Percentiles rank a stretch among this genome's conserved stretches.
Conservation (phyloP, 1,139 yeast species). For the Arxiozyma telluris region DNA sequence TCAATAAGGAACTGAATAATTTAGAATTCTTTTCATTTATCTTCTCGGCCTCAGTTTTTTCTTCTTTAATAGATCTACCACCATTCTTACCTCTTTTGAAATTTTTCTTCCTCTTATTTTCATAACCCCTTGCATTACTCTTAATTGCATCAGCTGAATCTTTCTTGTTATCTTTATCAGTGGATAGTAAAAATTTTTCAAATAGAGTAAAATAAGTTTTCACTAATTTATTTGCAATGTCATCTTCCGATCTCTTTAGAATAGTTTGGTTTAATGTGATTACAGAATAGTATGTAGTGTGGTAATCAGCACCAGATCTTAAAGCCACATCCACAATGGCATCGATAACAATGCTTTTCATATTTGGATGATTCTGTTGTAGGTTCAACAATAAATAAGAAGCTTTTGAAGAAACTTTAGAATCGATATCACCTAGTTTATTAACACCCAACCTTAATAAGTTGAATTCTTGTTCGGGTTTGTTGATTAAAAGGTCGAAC, state of each 20-base stretch:
- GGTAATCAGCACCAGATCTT: conserved; percentile 71
- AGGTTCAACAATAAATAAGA: conserved; percentile 72
- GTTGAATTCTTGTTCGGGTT: conserved; percentile 96
- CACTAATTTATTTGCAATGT: conserved; percentile 70
- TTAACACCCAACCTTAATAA: conserved; percentile 81
- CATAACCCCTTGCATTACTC: conserved; percentile 30
- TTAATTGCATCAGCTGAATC: conserved; percentile 23
- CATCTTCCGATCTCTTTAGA: conserved; percentile 64
- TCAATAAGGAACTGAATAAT: conserved; percentile 79
- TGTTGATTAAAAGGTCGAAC: conserved; percentile 68
- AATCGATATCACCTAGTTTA: conserved; percentile 87
- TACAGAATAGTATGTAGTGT: conserved; percentile 78
- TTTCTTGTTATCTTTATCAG: conserved; percentile 39
- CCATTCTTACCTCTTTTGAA: conserved; percentile 63
- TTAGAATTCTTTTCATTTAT: conserved; percentile 79
- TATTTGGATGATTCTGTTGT: conserved; percentile 91
- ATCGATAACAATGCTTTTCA: conserved; percentile 75
- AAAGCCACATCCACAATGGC: conserved; percentile 74
- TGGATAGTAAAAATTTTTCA: conserved; percentile 68
- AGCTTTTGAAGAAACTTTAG: conserved; percentile 82
- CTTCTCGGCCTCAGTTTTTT: conserved; percentile 60
- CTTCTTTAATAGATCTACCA: conserved; percentile 63
- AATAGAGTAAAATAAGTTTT: conserved; percentile 81
- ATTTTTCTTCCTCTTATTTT: conserved; percentile 45
- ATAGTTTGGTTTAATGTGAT: conserved; percentile 90